phyloP scores from a whole-genome alignment of 495 filamentous ascomycete species.

The Ramalina peruviana region DNA sequence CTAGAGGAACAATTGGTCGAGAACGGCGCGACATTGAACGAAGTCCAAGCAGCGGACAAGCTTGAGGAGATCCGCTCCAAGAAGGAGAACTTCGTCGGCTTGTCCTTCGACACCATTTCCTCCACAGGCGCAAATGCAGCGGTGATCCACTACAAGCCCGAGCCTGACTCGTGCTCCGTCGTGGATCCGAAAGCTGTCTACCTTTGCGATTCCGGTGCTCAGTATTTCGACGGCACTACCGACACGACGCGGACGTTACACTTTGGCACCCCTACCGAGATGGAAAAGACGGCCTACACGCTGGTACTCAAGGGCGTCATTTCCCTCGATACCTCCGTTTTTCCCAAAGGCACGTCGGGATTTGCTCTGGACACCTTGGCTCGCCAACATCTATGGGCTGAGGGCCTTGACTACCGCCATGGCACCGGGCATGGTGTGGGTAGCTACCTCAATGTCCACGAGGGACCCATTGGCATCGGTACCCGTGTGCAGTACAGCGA shows the following conservation, averaged over 20 bases:
- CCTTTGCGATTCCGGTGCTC: conserved; percentile 91
- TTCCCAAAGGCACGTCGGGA: conserved; percentile 89
- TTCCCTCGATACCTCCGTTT: conserved; percentile 71
- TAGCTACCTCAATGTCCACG: conserved; percentile 89
- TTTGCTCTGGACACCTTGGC: conserved; percentile 84
- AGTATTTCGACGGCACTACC: conserved; percentile 92
- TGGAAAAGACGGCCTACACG: conserved; percentile 86
- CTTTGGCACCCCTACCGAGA: conserved; percentile 71
- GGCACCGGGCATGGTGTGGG: conserved; percentile 96
- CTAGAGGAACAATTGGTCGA: conserved; percentile 73
- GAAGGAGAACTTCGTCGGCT: conserved; percentile 71
- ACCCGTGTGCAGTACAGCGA: conserved; percentile 84
- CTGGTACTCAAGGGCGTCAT: conserved; percentile 95
- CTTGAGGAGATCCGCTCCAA: conserved; percentile 70
- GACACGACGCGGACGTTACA: conserved; percentile 92
- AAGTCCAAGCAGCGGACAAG: conserved; percentile 83
- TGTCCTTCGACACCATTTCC: conserved; percentile 94
- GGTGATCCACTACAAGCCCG: conserved; percentile 94
- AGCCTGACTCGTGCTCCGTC: conserved; percentile 62
- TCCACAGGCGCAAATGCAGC: conserved; percentile 91
- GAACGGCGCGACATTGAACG: conserved; percentile 63
- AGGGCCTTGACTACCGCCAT: conserved; percentile 89
- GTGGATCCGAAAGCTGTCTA: conserved; percentile 86
- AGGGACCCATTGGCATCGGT: conserved; percentile 93
- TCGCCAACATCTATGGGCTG: conserved; percentile 82